phyloP scores from a whole-genome alignment of 2,329 filamentous ascomycete species.

The Penicillium sp. region DNA sequence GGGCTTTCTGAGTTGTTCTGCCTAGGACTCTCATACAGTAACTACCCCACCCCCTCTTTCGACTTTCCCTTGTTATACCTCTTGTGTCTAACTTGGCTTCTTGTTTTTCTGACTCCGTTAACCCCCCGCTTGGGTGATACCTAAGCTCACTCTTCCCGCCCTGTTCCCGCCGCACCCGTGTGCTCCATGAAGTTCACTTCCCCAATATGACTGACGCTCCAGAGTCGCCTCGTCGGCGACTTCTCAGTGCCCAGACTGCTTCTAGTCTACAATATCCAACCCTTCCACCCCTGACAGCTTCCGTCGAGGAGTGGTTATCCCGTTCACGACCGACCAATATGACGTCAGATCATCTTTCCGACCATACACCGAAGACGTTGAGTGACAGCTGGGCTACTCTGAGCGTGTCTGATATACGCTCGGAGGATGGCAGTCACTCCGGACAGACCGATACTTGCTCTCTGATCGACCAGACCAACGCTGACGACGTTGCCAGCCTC shows the following conservation, averaged over 20 bases:
- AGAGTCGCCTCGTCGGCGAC: conserved; percentile 32
- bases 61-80: not conserved
- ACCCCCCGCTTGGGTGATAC: not conserved
- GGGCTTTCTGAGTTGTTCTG: conserved; percentile 6
- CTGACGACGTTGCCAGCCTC: conserved; percentile 46
- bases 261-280: conserved; percentile 42
- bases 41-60: conserved; percentile 1
- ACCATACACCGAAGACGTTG: conserved; percentile 33
- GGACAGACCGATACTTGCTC: conserved; percentile 45
- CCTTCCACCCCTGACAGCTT: conserved; percentile 37
- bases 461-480: conserved; percentile 41
- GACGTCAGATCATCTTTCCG: conserved; percentile 34
- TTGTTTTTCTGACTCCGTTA: conserved; percentile 3
- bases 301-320: conserved; percentile 43
- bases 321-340: conserved; percentile 42
- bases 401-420: conserved; percentile 43
- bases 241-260: conserved; percentile 25
- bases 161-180: conserved; percentile 8
- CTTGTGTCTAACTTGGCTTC: conserved; percentile 7
- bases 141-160: conserved; percentile 9
- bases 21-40: conserved; percentile 7
- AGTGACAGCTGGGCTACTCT: conserved; percentile 48
- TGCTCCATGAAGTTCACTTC: conserved; percentile 10
- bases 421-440: conserved; percentile 45
- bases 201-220: conserved; percentile 38